A percentile compares a stretch with the other conserved stretches of the same genome.
Conservation (phyloP, 2,329 filamentous ascomycete species). For the Ceratocystis colombiana region DNA sequence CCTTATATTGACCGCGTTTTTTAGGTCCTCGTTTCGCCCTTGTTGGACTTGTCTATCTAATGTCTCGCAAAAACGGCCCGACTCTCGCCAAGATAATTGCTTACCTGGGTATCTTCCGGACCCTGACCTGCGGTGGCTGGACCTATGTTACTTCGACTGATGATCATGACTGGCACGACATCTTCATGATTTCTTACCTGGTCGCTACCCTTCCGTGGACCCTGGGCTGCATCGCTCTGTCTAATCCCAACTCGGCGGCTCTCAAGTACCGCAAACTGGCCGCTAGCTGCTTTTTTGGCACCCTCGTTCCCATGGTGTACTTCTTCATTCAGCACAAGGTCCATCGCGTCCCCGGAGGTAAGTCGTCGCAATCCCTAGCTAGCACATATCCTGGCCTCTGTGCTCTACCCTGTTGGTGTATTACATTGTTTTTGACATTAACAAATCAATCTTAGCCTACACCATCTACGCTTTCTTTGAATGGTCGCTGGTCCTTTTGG, state of each 20-base stretch:
- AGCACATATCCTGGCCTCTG: neutral
- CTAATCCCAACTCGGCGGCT: constrained; percentile 70
- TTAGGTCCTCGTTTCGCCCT: constrained; percentile 80
- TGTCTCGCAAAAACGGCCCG: constrained; percentile 66
- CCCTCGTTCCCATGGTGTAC: constrained; percentile 80
- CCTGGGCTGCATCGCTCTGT: constrained; percentile 75
- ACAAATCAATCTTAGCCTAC: constrained; percentile 54
- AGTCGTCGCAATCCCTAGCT: constrained; percentile 30
- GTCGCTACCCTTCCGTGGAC: constrained; percentile 95
- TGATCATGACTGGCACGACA: constrained; percentile 96
- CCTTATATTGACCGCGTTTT: neutral
- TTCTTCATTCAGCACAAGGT: constrained; percentile 99
- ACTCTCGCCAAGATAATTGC: constrained; percentile 73
- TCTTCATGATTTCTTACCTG: constrained; percentile 98
- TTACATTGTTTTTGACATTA: constrained; percentile 24
- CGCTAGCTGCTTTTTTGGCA: constrained; percentile 76
- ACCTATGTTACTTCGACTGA: constrained; percentile 98
- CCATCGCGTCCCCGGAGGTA: constrained; percentile 85
- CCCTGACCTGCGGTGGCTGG: constrained; percentile 92
- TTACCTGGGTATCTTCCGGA: constrained; percentile 71
- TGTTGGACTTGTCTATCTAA: constrained; percentile 81
- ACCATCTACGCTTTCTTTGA: constrained; percentile 97
- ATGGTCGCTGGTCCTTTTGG: constrained; percentile 88
- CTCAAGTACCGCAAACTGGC: constrained; percentile 84
- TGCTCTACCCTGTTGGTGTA: neutral